These are phyloP conservation scores for Stagonosporopsis rhizophila DNA, from an alignment of 2,329 filamentous ascomycete genomes.

Conservation along the genomic window DNA sequence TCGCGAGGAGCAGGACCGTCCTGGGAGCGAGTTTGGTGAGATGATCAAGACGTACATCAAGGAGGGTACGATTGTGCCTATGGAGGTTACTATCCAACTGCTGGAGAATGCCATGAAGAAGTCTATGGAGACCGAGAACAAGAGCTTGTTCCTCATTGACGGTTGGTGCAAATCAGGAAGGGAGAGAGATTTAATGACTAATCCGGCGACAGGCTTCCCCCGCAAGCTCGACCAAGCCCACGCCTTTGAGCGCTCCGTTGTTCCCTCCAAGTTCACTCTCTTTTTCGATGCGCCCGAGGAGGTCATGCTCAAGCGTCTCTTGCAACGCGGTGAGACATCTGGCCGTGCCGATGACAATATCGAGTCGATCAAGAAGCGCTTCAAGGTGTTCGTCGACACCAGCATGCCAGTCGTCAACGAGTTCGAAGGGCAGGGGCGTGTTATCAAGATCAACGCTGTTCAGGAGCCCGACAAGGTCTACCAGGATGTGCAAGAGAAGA, in stretches of 20 bases:
- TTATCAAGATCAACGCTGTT: constrained; percentile 80
- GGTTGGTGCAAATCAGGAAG: constrained; percentile 45
- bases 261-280: constrained; percentile 81
- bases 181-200: background rate
- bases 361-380: constrained; percentile 95
- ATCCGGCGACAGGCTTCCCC: constrained; percentile 71
- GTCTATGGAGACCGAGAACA: constrained; percentile 61
- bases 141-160: constrained; percentile 77
- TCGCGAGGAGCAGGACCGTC: constrained; percentile 88
- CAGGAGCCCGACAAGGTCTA: constrained; percentile 71
- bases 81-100: constrained; percentile 94
- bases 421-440: constrained; percentile 77
- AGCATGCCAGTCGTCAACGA: constrained; percentile 96
- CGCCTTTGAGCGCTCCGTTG: constrained; percentile 91
- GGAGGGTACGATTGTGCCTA: constrained; percentile 95
- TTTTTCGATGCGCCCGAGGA: constrained; percentile 95
- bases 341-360: constrained; percentile 92
- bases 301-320: constrained; percentile 81
- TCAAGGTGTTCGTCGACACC: constrained; percentile 91
- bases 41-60: constrained; percentile 94
- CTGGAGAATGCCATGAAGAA: constrained; percentile 92
- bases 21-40: constrained; percentile 85
- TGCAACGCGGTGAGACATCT: constrained; percentile 91
- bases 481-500: constrained; percentile 54
- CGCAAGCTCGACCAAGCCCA: constrained; percentile 96